Conservation (phyloP, 192 early-diverging fungal species). For the Coemansia sp. region DNA sequence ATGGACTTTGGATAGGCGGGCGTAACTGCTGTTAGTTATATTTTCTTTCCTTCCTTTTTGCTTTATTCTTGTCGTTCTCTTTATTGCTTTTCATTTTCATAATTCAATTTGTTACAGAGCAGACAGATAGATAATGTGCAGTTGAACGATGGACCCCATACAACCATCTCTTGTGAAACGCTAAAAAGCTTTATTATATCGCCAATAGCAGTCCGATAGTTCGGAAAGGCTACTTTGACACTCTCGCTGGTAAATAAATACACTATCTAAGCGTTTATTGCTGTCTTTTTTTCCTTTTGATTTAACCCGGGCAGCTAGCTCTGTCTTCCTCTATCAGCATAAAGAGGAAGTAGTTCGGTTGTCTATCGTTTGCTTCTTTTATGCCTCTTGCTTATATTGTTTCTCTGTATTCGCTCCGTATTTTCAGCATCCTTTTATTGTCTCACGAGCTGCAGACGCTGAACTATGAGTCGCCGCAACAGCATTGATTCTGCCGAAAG, state of each 20-base stretch:
- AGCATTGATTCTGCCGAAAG: not conserved
- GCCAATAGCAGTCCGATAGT: not conserved
- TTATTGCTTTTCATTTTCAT: not conserved
- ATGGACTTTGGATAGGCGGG: no score
- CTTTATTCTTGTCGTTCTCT: not conserved
- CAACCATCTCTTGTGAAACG: no score
- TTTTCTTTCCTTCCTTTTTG: not conserved
- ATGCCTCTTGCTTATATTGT: not conserved
- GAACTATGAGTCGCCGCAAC: conserved; percentile 6
- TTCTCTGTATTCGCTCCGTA: not conserved
- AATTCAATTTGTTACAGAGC: not conserved
- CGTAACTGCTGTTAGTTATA: no score
- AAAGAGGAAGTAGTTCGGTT: no score
- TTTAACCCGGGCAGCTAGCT: not conserved
- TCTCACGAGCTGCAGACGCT: not conserved
- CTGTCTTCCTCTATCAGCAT: not conserved
- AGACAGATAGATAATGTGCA: not conserved
- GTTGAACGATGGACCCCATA: no score
- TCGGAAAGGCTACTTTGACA: not conserved
- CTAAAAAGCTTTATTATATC: not conserved
- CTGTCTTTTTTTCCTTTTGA: no score
- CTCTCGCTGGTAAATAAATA: not conserved
- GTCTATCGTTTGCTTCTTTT: no score
- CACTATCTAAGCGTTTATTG: no score
- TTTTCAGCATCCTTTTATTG: not conserved